Evolutionary conservation across 2,329 filamentous ascomycete species (phyloP).

Genomic region (Tolypocladium cylindrosporum): DNA sequence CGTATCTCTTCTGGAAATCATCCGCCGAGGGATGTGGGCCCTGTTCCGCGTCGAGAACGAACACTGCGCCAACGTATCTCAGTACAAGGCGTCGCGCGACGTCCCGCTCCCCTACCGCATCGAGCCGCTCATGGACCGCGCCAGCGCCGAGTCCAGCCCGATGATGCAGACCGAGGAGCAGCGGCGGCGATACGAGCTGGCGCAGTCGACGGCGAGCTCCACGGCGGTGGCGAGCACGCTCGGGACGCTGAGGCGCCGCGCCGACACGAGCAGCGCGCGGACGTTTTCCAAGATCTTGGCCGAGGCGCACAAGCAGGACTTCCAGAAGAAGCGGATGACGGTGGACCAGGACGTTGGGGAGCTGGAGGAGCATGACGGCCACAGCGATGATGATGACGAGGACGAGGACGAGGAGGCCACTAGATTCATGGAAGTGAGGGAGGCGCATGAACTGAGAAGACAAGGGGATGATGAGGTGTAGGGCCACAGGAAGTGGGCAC

Average conservation of each 20-base stretch:
- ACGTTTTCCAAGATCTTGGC: slow-evolving; percentile 58
- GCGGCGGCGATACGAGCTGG: slow-evolving; percentile 3
- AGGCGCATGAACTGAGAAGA: not conserved
- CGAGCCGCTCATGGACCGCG: slow-evolving; percentile 33
- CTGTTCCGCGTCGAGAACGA: slow-evolving; percentile 96
- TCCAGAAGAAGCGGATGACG: slow-evolving; percentile 61
- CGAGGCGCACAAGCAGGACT: slow-evolving; percentile 81
- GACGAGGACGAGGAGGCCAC: slow-evolving; percentile 10
- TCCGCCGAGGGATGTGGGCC: slow-evolving; percentile 82
- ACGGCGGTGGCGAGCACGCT: slow-evolving; percentile 10
- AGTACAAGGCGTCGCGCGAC: slow-evolving; percentile 83
- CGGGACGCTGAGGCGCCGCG: slow-evolving; percentile 19
- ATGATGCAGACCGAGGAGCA: slow-evolving; percentile 9
- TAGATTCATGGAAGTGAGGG: slow-evolving; percentile 6
- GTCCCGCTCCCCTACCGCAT: slow-evolving; percentile 74
- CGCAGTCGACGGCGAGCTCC: slow-evolving; percentile 8
- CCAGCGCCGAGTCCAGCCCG: slow-evolving; percentile 23
- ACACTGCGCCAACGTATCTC: slow-evolving; percentile 83
- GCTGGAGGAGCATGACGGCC: slow-evolving; percentile 14
- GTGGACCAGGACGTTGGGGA: slow-evolving; percentile 14
- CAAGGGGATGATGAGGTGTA: slow-evolving; percentile 11
- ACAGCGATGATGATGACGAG: slow-evolving; percentile 25
- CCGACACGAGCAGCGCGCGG: slow-evolving; percentile 19
- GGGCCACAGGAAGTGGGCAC: not conserved
- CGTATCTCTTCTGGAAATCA: slow-evolving; percentile 67